Percentiles rank a stretch among this genome's conserved stretches.
phyloP scores from a whole-genome alignment of 306 rosid genomes.

The Cicer bijugum region DNA sequence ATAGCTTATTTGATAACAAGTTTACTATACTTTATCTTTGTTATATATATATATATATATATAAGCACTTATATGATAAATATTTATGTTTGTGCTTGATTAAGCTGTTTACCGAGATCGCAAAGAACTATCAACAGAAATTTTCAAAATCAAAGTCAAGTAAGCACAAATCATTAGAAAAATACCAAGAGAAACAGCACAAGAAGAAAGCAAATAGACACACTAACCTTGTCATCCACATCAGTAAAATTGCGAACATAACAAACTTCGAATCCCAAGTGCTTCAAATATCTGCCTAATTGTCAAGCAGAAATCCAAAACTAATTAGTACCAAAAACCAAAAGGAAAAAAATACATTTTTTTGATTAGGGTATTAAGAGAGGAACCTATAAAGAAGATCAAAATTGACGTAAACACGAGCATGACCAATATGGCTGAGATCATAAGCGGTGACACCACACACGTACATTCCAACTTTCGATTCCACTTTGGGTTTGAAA shows the following conservation, averaged over 20 bases:
- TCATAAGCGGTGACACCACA: conserved; percentile 97
- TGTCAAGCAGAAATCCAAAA: conserved; percentile 46
- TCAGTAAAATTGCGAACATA: conserved; percentile 98
- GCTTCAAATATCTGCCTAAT: conserved; percentile 91
- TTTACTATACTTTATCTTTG: too few relatives aligned
- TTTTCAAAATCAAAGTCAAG: conserved; percentile 1
- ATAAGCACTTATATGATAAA: too few relatives aligned
- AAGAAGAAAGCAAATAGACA: conserved; percentile 30
- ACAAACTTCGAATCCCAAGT: conserved; percentile 79
- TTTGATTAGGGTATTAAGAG: conserved; percentile 7
- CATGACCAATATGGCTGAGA: conserved; percentile 97
- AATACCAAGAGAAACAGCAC: not conserved
- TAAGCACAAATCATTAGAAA: conserved; percentile 1
- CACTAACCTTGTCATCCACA: conserved; percentile 89
- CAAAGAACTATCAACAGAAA: not conserved
- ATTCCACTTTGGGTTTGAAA: conserved; percentile 74
- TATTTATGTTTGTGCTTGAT: too few relatives aligned
- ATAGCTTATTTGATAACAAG: too few relatives aligned
- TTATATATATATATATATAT: too few relatives aligned
- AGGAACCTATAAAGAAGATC: conserved; percentile 87
- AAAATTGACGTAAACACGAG: conserved; percentile 92
- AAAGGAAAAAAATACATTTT: not conserved
- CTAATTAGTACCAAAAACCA: conserved; percentile 40
- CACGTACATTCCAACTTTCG: conserved; percentile 89
- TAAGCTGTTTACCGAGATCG: not conserved